Conservation (phyloP, 2,329 filamentous ascomycete genomes). For the Metarhizium humberi region DNA sequence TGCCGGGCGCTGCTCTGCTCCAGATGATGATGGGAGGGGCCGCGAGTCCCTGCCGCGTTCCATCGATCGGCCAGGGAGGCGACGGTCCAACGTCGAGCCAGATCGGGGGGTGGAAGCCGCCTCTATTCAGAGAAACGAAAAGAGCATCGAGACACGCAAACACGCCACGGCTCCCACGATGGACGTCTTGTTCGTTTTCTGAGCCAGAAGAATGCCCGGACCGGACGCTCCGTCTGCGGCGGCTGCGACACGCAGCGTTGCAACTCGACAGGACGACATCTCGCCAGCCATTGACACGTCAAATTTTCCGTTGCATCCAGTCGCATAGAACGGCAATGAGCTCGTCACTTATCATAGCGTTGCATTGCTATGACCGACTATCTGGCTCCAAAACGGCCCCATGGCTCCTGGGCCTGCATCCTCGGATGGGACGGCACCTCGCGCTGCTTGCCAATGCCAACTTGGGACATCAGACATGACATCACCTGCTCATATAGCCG, state of each 20-base stretch:
- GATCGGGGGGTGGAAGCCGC: too few species aligned
- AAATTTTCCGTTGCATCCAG: neutral
- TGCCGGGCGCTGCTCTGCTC: neutral
- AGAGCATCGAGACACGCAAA: too few species aligned
- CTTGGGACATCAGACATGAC: neutral
- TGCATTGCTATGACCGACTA: neutral
- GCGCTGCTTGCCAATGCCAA: neutral
- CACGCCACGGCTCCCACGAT: too few species aligned
- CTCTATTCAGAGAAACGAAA: too few species aligned
- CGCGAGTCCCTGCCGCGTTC: neutral
- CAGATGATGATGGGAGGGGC: neutral
- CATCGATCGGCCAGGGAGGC: neutral
- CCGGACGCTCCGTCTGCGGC: too few species aligned
- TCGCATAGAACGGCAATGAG: neutral
- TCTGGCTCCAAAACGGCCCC: neutral
- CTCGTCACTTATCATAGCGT: neutral
- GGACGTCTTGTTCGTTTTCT: too few species aligned
- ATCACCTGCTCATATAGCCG: neutral
- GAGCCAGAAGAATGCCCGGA: too few species aligned
- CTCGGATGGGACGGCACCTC: conserved; percentile 2
- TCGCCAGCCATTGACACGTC: too few species aligned
- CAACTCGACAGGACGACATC: neutral
- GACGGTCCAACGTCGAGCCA: too few species aligned
- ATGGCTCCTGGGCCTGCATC: neutral
- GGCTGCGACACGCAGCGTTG: too few species aligned